phyloP scores from a whole-genome alignment of 192 early-diverging fungal genomes.

The Coemansia brasiliensis region DNA sequence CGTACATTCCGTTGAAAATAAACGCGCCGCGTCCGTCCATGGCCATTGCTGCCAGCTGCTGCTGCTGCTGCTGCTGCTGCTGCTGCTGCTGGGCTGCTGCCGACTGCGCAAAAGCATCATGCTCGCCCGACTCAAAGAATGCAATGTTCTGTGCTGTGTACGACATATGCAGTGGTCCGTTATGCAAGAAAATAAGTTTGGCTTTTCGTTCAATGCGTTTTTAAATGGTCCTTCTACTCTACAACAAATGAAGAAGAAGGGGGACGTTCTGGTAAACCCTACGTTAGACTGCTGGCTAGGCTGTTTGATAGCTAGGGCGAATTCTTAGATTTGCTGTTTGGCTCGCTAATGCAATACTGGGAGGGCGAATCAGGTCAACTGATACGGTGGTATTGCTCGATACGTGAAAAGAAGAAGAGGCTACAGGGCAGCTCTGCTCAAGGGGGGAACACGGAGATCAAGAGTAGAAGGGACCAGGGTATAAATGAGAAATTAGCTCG shows the following conservation, averaged over 20 bases:
- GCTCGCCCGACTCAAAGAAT: constrained; percentile 20
- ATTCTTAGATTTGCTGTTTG: no score
- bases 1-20: constrained; percentile 23
- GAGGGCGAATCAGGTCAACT: constrained; percentile 16
- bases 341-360: no score
- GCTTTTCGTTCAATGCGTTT: background rate
- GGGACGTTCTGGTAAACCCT: no score
- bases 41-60: constrained; percentile 20
- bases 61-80: constrained; percentile 19
- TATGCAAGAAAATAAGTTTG: constrained; percentile 1
- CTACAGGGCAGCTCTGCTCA: background rate
- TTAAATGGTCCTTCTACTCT: constrained; percentile 12
- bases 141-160: constrained; percentile 31
- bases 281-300: no score
- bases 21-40: constrained; percentile 9
- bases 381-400: background rate
- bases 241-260: no score
- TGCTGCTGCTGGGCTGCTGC: background rate
- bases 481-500: constrained; percentile 28
- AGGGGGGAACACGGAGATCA: background rate
- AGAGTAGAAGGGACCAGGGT: constrained; percentile 3
- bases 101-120: no score
- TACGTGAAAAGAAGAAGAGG: background rate
- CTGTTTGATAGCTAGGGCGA: no score
- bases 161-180: constrained; percentile 14